phyloP scores from a whole-genome alignment of 352 stramenopile species.

The Globisporangium okanoganense region DNA sequence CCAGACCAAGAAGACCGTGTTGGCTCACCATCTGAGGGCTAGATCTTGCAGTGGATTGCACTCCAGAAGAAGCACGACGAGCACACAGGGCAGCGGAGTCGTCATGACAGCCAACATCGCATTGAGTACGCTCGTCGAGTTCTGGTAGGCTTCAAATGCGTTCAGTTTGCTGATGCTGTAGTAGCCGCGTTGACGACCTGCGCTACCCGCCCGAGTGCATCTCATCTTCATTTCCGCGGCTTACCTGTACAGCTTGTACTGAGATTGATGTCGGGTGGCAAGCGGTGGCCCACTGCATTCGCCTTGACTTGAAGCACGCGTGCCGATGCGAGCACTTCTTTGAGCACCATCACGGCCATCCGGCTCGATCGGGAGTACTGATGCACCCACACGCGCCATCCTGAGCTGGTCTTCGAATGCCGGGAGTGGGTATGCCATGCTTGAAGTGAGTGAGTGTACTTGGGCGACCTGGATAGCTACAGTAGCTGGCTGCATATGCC shows the following conservation, averaged over 20 bases:
- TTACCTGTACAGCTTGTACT: background rate
- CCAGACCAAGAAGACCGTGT: too few relatives aligned
- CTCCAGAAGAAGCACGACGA: background rate
- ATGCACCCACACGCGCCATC: background rate
- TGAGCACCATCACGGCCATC: background rate
- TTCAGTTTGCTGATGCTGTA: slow-evolving; percentile 1
- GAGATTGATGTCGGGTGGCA: background rate
- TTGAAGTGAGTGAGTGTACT: too few relatives aligned
- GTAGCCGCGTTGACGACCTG: background rate
- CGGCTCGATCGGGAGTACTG: background rate
- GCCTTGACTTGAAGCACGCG: background rate
- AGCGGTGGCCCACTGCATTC: background rate
- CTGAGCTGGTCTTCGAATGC: background rate
- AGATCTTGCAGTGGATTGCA: background rate
- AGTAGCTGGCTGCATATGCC: too few relatives aligned
- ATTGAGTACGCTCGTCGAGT: background rate
- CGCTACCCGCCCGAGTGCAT: too few relatives aligned
- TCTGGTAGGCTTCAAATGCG: background rate
- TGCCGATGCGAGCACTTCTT: background rate
- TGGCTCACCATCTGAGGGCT: background rate
- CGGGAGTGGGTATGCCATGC: too few relatives aligned
- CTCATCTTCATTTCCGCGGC: background rate
- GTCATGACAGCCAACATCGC: background rate
- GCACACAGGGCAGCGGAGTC: background rate
- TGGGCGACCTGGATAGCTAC: too few relatives aligned